Conservation (phyloP, 2,329 filamentous ascomycete species). For the Diaporthe sp. region DNA sequence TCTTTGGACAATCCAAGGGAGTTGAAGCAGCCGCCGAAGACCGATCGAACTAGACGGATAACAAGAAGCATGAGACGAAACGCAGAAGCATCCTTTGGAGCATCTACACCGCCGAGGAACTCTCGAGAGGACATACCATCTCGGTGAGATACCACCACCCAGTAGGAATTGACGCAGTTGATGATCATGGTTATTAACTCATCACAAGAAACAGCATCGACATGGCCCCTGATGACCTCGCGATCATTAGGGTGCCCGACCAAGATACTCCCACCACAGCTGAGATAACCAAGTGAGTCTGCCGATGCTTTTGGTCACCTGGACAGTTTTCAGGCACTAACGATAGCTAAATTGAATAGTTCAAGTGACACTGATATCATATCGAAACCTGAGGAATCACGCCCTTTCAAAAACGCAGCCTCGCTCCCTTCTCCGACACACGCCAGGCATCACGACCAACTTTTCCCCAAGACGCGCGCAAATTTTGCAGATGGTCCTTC, state of each 20-base stretch:
- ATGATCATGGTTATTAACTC: neutral
- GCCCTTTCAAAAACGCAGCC: neutral
- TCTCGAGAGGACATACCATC: neutral
- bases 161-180: neutral
- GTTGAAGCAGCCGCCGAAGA: neutral
- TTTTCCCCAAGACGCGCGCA: no score
- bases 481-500: neutral
- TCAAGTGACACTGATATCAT: neutral
- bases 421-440: neutral
- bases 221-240: neutral
- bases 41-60: neutral
- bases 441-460: neutral
- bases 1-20: neutral
- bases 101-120: neutral
- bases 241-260: neutral
- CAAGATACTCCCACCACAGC: slow-evolving; percentile 23
- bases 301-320: neutral
- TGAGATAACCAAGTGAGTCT: slow-evolving; percentile 32
- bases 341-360: neutral
- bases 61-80: neutral
- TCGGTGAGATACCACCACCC: neutral
- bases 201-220: neutral
- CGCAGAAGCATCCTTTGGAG: neutral
- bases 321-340: neutral
- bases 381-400: neutral